phyloP scores from a whole-genome alignment of 352 stramenopile genomes.

The Globisporangium heterothallicum region DNA sequence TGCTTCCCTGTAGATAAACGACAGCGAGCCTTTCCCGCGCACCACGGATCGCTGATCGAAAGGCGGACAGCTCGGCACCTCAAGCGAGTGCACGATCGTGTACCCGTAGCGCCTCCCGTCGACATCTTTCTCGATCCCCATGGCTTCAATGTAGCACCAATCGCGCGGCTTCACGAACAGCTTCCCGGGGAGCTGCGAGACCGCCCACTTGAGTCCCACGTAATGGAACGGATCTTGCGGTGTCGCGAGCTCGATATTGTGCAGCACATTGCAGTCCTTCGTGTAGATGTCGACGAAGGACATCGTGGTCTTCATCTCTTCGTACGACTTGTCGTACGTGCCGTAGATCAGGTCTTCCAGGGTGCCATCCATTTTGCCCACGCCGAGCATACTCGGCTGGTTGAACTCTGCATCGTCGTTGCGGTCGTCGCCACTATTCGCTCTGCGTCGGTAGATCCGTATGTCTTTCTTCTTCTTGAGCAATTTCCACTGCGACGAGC shows the following conservation, averaged over 20 bases:
- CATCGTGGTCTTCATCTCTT: slow-evolving; percentile 36
- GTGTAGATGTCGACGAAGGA: slow-evolving; percentile 23
- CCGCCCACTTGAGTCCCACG: slow-evolving; percentile 45
- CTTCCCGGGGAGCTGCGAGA: slow-evolving; percentile 27
- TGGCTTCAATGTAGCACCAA: slow-evolving; percentile 35
- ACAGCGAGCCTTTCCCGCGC: slow-evolving; percentile 26
- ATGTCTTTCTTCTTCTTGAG: slow-evolving; percentile 23
- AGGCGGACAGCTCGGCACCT: slow-evolving; percentile 32
- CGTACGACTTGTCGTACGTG: slow-evolving; percentile 30
- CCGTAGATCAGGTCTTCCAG: slow-evolving; percentile 53
- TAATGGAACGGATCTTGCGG: slow-evolving; percentile 40
- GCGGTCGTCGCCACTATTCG: background rate
- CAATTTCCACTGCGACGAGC: slow-evolving; percentile 11
- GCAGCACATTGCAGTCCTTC: slow-evolving; percentile 35
- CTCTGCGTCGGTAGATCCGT: slow-evolving; percentile 40
- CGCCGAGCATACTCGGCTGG: slow-evolving; percentile 29
- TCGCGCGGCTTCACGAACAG: slow-evolving; percentile 21
- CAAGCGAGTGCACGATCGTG: slow-evolving; percentile 39
- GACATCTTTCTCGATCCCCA: slow-evolving; percentile 34
- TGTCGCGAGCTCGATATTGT: slow-evolving; percentile 32
- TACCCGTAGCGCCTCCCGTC: slow-evolving; percentile 32
- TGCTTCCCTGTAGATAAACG: slow-evolving; percentile 33
- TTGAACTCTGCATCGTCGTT: background rate
- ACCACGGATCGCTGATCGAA: slow-evolving; percentile 25
- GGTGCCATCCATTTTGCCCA: slow-evolving; percentile 37